These are phyloP conservation scores for Neonothopanus nambi DNA, from an alignment of 1,284 basidiomycete species.

Conservation along the genomic window DNA sequence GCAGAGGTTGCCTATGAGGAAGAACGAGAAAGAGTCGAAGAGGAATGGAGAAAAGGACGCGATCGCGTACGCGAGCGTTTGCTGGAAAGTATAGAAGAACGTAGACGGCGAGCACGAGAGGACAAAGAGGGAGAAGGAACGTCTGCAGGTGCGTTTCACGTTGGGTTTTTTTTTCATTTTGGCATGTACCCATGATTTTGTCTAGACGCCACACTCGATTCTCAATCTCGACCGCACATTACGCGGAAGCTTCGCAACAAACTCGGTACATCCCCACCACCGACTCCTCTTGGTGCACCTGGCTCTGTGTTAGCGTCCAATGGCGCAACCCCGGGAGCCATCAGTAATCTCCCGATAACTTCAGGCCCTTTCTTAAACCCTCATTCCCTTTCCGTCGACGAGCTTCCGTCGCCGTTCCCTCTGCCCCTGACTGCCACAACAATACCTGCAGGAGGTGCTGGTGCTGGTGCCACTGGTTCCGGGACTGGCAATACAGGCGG, in stretches of 20 bases:
- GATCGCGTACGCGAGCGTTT: conserved; percentile 71
- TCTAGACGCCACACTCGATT: conserved; percentile 67
- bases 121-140: conserved; percentile 81
- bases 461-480: conserved; percentile 31
- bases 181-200: conserved; percentile 6
- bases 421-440: conserved; percentile 64
- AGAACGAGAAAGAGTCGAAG: conserved; percentile 72
- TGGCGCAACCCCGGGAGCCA: conserved; percentile 32
- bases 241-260: conserved; percentile 81
- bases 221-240: conserved; percentile 74
- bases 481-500: conserved; percentile 43
- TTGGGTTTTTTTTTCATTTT: not conserved
- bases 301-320: conserved; percentile 32
- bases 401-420: conserved; percentile 80
- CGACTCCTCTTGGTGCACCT: conserved; percentile 48
- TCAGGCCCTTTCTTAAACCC: conserved; percentile 72
- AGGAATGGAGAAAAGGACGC: conserved; percentile 72
- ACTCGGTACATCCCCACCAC: conserved; percentile 65
- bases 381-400: conserved; percentile 77
- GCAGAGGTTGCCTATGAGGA: conserved; percentile 73
- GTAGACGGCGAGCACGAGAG: conserved; percentile 70
- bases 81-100: conserved; percentile 80
- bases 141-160: conserved; percentile 49
- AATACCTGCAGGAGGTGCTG: conserved; percentile 34
- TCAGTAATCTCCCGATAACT: conserved; percentile 53